A percentile compares a stretch with the other conserved stretches of the same genome.
Conservation (phyloP, 768 basidiomycete genomes). For the Pleurotus ostreatus region DNA sequence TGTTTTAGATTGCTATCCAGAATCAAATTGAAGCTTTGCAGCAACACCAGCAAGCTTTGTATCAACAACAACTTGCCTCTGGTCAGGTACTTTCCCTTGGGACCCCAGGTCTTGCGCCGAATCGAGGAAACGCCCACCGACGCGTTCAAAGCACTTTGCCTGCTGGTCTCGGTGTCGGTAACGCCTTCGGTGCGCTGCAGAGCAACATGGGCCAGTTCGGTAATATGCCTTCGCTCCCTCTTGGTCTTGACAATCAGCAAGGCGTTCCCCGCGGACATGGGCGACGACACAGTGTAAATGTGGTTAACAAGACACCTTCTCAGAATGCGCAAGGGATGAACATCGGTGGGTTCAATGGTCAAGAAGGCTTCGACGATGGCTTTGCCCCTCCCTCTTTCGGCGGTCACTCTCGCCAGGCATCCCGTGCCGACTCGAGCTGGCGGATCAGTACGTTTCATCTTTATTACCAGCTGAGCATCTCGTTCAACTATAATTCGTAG, state of each 20-base stretch:
- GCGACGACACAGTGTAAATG: slow-evolving; percentile 87
- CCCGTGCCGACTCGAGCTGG: slow-evolving; percentile 82
- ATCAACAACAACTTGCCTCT: slow-evolving; percentile 87
- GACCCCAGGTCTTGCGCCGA: slow-evolving; percentile 68
- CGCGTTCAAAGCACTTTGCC: slow-evolving; percentile 87
- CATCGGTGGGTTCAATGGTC: slow-evolving; percentile 41
- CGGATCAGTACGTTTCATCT: slow-evolving; percentile 66
- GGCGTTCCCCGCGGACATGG: slow-evolving; percentile 82
- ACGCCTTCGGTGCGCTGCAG: slow-evolving; percentile 40
- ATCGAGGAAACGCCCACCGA: slow-evolving; percentile 56
- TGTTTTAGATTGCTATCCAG: slow-evolving; percentile 74
- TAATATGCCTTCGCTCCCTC: slow-evolving; percentile 42
- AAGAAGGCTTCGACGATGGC: slow-evolving; percentile 78
- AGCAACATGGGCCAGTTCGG: slow-evolving; percentile 69
- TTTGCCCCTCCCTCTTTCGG: slow-evolving; percentile 63
- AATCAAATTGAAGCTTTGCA: slow-evolving; percentile 87
- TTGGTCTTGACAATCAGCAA: slow-evolving; percentile 63
- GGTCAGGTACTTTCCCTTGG: slow-evolving; percentile 81
- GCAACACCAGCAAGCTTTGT: slow-evolving; percentile 86
- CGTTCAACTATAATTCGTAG: slow-evolving; percentile 27
- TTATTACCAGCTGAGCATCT: background rate
- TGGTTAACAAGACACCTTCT: slow-evolving; percentile 68
- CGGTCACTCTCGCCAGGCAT: slow-evolving; percentile 70
- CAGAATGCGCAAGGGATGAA: slow-evolving; percentile 43
- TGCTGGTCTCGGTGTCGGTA: slow-evolving; percentile 35